Conservation (phyloP, 2,329 filamentous ascomycete species). For the Onygenales sp. region DNA sequence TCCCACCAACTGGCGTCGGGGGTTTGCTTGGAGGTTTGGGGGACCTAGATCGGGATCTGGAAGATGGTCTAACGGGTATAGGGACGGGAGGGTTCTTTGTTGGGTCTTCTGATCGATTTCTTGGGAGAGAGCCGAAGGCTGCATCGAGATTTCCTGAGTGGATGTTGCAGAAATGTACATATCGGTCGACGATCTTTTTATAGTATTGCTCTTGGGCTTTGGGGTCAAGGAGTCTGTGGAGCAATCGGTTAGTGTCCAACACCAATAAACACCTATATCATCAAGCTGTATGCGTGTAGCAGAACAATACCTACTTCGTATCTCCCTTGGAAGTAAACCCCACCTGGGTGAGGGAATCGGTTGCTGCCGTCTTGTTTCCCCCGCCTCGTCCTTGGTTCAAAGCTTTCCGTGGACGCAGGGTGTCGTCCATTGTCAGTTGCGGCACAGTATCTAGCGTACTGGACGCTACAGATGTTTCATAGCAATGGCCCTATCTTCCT, state of each 20-base stretch:
- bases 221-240: conserved; percentile 55
- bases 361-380: conserved; percentile 57
- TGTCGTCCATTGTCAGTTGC: conserved; percentile 1
- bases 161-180: conserved; percentile 78
- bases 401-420: conserved; percentile 5
- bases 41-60: conserved; percentile 3
- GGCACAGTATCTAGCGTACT: not conserved
- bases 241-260: conserved; percentile 15
- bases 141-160: conserved; percentile 63
- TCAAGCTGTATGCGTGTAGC: conserved; percentile 4
- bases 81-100: conserved; percentile 30
- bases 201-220: conserved; percentile 81
- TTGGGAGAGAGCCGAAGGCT: conserved; percentile 59
- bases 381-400: conserved; percentile 45
- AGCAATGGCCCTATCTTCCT: not conserved
- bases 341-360: conserved; percentile 70
- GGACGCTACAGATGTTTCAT: not conserved
- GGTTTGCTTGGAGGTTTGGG: conserved; percentile 8
- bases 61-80: conserved; percentile 9
- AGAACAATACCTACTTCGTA: conserved; percentile 49
- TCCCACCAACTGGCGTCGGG: not conserved
- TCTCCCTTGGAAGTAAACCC: conserved; percentile 89
- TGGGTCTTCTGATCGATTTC: conserved; percentile 28
- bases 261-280: conserved; percentile 1
- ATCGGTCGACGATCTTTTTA: conserved; percentile 75